Conservation (phyloP, 2,329 filamentous ascomycete species). For the Ophiosphaerella narmari region DNA sequence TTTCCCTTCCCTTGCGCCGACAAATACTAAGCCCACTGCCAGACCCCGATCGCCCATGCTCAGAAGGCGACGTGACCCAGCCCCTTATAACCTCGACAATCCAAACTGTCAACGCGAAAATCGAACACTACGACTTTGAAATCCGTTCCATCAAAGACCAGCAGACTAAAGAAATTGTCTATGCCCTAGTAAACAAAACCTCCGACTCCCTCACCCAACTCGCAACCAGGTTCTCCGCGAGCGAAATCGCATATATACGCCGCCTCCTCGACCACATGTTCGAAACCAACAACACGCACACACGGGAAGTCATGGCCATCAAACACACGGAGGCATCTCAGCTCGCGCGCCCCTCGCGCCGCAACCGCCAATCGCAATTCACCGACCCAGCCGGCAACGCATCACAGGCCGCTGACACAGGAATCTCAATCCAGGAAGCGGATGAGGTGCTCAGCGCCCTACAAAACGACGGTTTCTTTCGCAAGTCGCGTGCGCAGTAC, state of each 20-base stretch:
- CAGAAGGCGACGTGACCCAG: constrained; percentile 67
- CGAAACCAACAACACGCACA: constrained; percentile 78
- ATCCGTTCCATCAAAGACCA: constrained; percentile 79
- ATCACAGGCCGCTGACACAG: constrained; percentile 49
- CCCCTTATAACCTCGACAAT: constrained; percentile 73
- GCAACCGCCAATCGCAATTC: constrained; percentile 35
- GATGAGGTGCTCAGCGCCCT: constrained; percentile 72
- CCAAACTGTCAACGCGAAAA: constrained; percentile 68
- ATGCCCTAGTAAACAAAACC: constrained; percentile 84
- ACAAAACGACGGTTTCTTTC: constrained; percentile 82
- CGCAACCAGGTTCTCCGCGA: constrained; percentile 76
- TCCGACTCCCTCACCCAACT: constrained; percentile 85
- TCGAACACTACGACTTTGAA: constrained; percentile 84
- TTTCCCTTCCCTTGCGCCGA: not conserved
- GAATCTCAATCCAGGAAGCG: constrained; percentile 77
- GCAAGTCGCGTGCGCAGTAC: constrained; percentile 71
- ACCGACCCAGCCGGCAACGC: constrained; percentile 19
- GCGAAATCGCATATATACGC: constrained; percentile 90
- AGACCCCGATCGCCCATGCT: constrained; percentile 51
- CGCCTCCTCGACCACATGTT: constrained; percentile 90
- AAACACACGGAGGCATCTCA: constrained; percentile 78
- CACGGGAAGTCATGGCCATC: constrained; percentile 83
- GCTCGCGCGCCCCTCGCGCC: constrained; percentile 55
- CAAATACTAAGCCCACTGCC: constrained; percentile 5
- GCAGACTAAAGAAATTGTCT: constrained; percentile 66